phyloP scores from a whole-genome alignment of 306 rosid genomes.

The cucumber (Cucumis sativus) region DNA sequence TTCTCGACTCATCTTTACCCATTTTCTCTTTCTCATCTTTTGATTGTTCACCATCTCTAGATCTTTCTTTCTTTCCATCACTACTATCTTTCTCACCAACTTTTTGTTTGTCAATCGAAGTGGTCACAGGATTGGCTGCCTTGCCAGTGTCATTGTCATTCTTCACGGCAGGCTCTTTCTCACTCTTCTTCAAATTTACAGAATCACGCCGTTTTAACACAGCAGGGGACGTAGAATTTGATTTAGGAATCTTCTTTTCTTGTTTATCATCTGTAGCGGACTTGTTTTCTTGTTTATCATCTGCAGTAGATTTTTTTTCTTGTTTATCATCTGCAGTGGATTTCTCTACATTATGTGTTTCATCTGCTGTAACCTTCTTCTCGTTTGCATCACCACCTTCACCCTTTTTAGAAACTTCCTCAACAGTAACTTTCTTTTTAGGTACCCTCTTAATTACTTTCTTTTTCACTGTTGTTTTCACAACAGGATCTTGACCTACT shows the following conservation, averaged over 20 bases:
- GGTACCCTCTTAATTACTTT: conserved; percentile 80
- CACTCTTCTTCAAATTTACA: conserved; percentile 23
- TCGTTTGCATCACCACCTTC: conserved; percentile 25
- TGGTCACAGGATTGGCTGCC: conserved; percentile 21
- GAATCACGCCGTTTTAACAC: conserved; percentile 23
- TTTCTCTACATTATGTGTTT: conserved; percentile 21
- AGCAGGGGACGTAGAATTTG: conserved; percentile 31
- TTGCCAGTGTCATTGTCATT: conserved; percentile 37
- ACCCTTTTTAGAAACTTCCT: conserved; percentile 26
- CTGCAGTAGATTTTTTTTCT: conserved; percentile 22
- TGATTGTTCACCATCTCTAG: conserved; percentile 51
- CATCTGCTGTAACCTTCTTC: conserved; percentile 21
- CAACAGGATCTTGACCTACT: conserved; percentile 23
- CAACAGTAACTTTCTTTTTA: conserved; percentile 46
- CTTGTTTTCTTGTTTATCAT: conserved; percentile 31
- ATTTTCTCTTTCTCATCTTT: conserved; percentile 52
- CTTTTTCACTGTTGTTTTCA: conserved; percentile 53
- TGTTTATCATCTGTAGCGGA: conserved; percentile 31
- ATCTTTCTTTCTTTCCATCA: conserved; percentile 27
- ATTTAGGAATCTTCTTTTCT: conserved; percentile 26
- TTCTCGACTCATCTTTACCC: conserved; percentile 46
- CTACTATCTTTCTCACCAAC: conserved; percentile 29
- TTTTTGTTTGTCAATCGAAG: conserved; percentile 34
- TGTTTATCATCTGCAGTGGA: conserved; percentile 31
- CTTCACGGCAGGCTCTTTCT: conserved; percentile 38